Conservation (phyloP, 805 yeast genomes). For the Suhomyces tanzawaensis region DNA sequence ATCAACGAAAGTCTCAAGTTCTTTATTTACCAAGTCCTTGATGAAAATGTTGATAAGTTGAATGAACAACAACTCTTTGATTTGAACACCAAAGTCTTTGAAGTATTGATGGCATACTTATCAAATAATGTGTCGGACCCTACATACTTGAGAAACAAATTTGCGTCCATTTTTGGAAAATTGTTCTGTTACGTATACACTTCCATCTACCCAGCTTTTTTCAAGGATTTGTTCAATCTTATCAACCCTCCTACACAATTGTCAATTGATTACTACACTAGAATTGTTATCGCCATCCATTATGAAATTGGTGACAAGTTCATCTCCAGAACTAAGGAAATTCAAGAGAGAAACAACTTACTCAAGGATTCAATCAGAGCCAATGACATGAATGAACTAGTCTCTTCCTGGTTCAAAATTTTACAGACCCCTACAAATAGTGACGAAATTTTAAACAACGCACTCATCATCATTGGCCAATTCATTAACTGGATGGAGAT, state of each 20-base stretch:
- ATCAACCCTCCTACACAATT: slow-evolving; percentile 22
- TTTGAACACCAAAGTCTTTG: slow-evolving; percentile 49
- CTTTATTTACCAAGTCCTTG: slow-evolving; percentile 69
- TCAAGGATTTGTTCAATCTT: slow-evolving; percentile 28
- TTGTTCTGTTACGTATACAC: slow-evolving; percentile 37
- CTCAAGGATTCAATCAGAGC: slow-evolving; percentile 82
- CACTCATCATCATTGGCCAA: slow-evolving; percentile 69
- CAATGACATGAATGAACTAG: slow-evolving; percentile 66
- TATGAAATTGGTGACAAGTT: slow-evolving; percentile 92
- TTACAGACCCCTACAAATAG: slow-evolving; percentile 36
- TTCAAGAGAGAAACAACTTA: slow-evolving; percentile 61
- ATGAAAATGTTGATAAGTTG: slow-evolving; percentile 49
- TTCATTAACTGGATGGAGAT: slow-evolving; percentile 94
- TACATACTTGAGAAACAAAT: slow-evolving; percentile 35
- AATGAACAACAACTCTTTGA: slow-evolving; percentile 43
- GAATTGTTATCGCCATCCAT: slow-evolving; percentile 75
- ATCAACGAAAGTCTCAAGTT: slow-evolving; percentile 58
- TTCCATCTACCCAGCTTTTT: slow-evolving; percentile 29
- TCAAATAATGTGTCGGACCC: slow-evolving; percentile 21
- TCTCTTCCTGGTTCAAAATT: slow-evolving; percentile 65
- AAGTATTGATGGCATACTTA: slow-evolving; percentile 32
- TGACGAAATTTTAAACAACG: slow-evolving; percentile 52
- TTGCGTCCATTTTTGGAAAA: slow-evolving; percentile 32
- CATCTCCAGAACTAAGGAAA: slow-evolving; percentile 63
- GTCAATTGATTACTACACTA: slow-evolving; percentile 67